phyloP scores from a whole-genome alignment of 2,329 filamentous ascomycete genomes.

The Arthrobotrys entomopaga region DNA sequence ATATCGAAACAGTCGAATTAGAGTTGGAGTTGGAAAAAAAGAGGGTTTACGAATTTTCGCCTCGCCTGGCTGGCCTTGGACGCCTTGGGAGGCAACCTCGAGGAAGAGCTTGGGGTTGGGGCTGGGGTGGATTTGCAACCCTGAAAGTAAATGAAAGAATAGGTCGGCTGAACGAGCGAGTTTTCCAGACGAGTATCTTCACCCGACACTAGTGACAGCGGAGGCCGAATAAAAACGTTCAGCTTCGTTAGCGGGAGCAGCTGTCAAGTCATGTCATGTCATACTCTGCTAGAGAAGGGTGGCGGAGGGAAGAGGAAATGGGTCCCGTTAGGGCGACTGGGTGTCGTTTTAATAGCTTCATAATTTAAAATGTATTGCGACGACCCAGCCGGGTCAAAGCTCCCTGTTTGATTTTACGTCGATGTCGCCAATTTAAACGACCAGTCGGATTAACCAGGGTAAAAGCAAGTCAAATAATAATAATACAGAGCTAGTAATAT shows the following conservation, averaged over 20 bases:
- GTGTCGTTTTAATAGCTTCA: background rate
- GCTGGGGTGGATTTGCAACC: background rate
- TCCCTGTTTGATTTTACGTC: conserved; percentile 23
- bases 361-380: conserved; percentile 2
- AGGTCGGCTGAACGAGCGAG: conserved; percentile 10
- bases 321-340: background rate
- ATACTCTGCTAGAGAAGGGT: too few species aligned
- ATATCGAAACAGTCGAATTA: conserved; percentile 7
- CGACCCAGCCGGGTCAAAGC: conserved; percentile 14
- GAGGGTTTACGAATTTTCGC: conserved; percentile 49
- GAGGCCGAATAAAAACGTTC: background rate
- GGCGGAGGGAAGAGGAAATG: background rate
- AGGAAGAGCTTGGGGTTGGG: conserved; percentile 8
- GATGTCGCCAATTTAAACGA: conserved; percentile 23
- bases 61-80: conserved; percentile 32
- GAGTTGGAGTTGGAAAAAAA: conserved; percentile 24
- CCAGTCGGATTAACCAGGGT: conserved; percentile 12
- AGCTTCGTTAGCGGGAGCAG: too few species aligned
- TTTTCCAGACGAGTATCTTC: conserved; percentile 5
- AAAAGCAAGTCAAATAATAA: background rate
- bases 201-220: conserved; percentile 7
- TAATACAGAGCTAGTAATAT: too few species aligned
- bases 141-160: background rate
- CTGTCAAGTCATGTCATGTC: too few species aligned
- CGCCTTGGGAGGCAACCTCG: conserved; percentile 39